Base-by-base conservation (phyloP, 345 rosid genomes). In the Cardamine chenopodiifolia region DNA sequence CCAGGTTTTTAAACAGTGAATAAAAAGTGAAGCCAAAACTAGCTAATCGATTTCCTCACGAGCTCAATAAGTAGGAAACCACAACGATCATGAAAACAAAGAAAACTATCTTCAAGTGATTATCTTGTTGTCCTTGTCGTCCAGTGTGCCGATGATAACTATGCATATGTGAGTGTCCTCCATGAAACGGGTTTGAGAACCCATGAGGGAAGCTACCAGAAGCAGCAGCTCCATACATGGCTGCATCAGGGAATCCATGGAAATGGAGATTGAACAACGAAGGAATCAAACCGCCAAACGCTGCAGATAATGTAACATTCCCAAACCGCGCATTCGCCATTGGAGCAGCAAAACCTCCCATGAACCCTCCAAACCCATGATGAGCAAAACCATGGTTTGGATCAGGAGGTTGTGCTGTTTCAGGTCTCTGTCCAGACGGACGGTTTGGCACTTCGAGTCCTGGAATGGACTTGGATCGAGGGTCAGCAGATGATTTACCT, bases 381-480 rank as follows among this genome's bases (percentile, higher is more conserved):
- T 78, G 94, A 42, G 82, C 83, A 81, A 92, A 88, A 9, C 64
- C 77, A 29, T 89, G 85, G 70, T 85, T 89, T 0, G 94, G 85
- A 17, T 88, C 96, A 0, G 91, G 96, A 6, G 96, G 90, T 56
- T 89, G 94, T 49, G 98, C 98, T 3, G 99, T 96, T 72, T 92
- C 96, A 7, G 99, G 99, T 66, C 98, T 90, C 87, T 90, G 99
- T 35, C 99, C 99, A 5, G 96, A 66, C 0, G 99, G 99, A 63
- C 97, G 99, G 71, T 85, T 86, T 0, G 99, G 99, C 58, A 96
- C 92, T 50, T 87, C 74, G 44, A 92, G 78, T 18, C 91, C 95
- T 0, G 98, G 99, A 28, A 88, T 69, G 12, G 97, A 89, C 80
- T 83, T 96, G 10, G 98, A 88, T 28, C 99, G 81, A 12, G 99